Percentiles rank a stretch among this genome's conserved stretches.
phyloP scores from a whole-genome alignment of 805 yeast species.

The Monosporozyma yasuniensis region DNA sequence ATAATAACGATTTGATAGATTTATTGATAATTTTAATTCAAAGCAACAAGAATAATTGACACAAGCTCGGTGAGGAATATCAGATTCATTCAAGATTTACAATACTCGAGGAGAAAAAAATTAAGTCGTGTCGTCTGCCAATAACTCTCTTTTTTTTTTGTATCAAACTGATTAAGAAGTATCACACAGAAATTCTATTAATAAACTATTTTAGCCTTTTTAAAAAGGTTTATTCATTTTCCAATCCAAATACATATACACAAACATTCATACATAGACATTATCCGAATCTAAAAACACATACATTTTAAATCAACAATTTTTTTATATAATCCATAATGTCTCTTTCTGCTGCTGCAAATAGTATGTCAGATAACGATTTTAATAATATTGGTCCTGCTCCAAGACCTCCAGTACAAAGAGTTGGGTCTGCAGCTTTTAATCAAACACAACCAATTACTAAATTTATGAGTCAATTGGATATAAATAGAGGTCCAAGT shows the following conservation, averaged over 20 bases:
- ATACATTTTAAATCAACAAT: not conserved
- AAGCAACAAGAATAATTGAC: not conserved
- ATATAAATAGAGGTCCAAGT: constrained; percentile 14
- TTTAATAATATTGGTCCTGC: constrained; percentile 50
- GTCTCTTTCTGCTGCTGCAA: constrained; percentile 40
- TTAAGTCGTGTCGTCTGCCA: not conserved
- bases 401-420: constrained; percentile 39
- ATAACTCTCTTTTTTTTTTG: no score
- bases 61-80: no score
- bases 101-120: not conserved
- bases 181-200: not conserved
- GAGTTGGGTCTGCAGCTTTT: constrained; percentile 16
- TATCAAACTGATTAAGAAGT: no score
- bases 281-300: not conserved
- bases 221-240: no score
- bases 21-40: no score
- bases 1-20: not conserved
- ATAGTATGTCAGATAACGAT: constrained; percentile 36
- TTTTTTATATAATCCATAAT: constrained; percentile 12
- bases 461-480: constrained; percentile 28
- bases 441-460: constrained; percentile 32
- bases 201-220: not conserved
- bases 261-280: not conserved
- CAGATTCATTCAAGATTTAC: not conserved
- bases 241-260: no score